These are phyloP conservation scores for Brachypodium distachyon DNA, from an alignment of 202 grass and related monocot genomes.

Conservation along the genomic window DNA sequence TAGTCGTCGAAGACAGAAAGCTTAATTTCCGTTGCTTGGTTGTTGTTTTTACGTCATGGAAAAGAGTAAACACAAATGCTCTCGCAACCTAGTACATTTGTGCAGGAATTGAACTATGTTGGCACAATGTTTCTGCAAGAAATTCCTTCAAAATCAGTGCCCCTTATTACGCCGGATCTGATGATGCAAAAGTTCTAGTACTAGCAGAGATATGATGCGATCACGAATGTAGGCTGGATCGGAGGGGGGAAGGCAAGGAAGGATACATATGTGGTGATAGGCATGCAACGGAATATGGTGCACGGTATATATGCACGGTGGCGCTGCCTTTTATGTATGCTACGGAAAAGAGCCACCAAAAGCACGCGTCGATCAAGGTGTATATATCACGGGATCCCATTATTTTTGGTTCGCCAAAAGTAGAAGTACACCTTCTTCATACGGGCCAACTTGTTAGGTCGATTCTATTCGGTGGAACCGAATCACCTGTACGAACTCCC, in stretches of 20 bases:
- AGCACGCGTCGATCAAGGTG: not conserved
- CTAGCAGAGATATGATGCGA: slow-evolving; percentile 11
- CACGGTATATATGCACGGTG: not conserved
- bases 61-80: not conserved
- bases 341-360: not conserved
- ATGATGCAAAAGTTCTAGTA: not conserved
- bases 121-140: not conserved
- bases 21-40: too few relatives aligned
- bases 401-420: not conserved
- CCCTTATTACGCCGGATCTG: not conserved
- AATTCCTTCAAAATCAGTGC: not conserved
- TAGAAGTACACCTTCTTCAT: not conserved
- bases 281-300: not conserved
- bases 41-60: not conserved
- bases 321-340: not conserved
- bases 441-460: too few relatives aligned
- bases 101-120: not conserved
- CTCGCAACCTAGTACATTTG: not conserved
- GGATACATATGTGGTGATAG: not conserved
- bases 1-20: too few relatives aligned
- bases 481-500: too few relatives aligned
- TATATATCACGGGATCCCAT: slow-evolving; percentile 7
- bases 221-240: not conserved
- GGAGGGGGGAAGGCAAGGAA: too few relatives aligned
- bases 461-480: too few relatives aligned